phyloP scores from a whole-genome alignment of 257 asterid species.

The Nicotiana attenuata region DNA sequence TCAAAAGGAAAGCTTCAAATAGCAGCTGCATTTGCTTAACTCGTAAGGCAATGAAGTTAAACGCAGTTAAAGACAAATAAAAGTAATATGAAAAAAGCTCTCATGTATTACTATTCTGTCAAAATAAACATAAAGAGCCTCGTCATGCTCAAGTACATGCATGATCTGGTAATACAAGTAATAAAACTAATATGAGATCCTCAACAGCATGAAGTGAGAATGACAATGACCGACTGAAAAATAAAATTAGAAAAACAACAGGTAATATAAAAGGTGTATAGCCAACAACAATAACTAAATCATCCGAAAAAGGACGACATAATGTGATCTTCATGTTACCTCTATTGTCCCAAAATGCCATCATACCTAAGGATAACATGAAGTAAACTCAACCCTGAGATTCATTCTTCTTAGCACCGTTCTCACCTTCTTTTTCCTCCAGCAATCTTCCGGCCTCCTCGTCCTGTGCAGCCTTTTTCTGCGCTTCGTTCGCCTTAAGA shows the following conservation, averaged over 20 bases:
- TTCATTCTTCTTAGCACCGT: conserved; percentile 31
- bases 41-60: neutral
- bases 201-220: neutral
- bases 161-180: neutral
- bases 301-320: conserved; percentile 13
- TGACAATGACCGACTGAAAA: neutral
- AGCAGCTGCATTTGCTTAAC: neutral
- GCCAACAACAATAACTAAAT: conserved; percentile 16
- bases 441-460: conserved; percentile 45
- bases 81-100: neutral
- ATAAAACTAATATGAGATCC: neutral
- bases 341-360: neutral
- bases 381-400: conserved; percentile 21
- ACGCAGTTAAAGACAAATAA: neutral
- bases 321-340: conserved; percentile 5
- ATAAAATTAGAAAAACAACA: neutral
- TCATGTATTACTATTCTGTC: conserved; percentile 5
- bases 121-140: neutral
- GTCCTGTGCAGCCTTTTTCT: conserved; percentile 46
- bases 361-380: conserved; percentile 7
- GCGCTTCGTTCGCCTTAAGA: conserved; percentile 55
- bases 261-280: conserved; percentile 10
- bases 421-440: conserved; percentile 37
- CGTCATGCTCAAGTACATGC: conserved; percentile 10
- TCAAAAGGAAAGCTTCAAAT: neutral